Conservation (phyloP, 106 monocot species). For the Dendrobium catenatum region DNA sequence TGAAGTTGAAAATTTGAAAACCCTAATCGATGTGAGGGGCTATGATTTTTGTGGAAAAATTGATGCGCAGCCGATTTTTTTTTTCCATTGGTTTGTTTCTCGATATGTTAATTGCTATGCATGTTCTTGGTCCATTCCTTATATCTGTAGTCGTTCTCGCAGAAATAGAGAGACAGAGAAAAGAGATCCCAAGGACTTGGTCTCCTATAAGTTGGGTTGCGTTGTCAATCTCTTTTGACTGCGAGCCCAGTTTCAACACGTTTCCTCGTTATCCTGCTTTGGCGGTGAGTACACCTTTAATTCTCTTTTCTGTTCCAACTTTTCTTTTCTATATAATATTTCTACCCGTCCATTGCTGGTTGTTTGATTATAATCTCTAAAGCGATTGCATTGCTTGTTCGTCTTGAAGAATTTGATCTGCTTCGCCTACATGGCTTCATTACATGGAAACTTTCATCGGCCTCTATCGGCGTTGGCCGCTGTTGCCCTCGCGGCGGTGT, state of each 20-base stretch:
- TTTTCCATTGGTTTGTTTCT: background rate
- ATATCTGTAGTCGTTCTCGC: background rate
- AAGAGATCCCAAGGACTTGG: background rate
- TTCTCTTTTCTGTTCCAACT: background rate
- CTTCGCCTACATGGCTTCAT: conserved; percentile 47
- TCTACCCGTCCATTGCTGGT: background rate
- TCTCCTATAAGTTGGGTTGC: background rate
- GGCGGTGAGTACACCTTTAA: background rate
- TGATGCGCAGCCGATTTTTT: background rate
- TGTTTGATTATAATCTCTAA: background rate
- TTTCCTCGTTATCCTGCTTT: background rate
- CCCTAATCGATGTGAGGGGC: background rate
- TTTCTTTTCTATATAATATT: background rate
- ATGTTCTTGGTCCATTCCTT: background rate
- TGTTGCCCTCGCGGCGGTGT: conserved; percentile 58
- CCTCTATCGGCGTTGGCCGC: conserved; percentile 75
- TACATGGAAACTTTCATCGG: conserved; percentile 59
- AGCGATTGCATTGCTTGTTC: background rate
- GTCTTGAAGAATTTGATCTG: background rate
- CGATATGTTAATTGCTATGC: background rate
- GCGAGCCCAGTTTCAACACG: conserved; percentile 6
- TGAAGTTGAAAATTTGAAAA: background rate
- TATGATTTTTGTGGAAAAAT: background rate
- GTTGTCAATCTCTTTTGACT: conserved; percentile 1
- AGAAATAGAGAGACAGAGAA: background rate